Percentiles rank a stretch among this genome's conserved stretches.
phyloP scores from a whole-genome alignment of 768 basidiomycete species.

The Tulasnella sp. region DNA sequence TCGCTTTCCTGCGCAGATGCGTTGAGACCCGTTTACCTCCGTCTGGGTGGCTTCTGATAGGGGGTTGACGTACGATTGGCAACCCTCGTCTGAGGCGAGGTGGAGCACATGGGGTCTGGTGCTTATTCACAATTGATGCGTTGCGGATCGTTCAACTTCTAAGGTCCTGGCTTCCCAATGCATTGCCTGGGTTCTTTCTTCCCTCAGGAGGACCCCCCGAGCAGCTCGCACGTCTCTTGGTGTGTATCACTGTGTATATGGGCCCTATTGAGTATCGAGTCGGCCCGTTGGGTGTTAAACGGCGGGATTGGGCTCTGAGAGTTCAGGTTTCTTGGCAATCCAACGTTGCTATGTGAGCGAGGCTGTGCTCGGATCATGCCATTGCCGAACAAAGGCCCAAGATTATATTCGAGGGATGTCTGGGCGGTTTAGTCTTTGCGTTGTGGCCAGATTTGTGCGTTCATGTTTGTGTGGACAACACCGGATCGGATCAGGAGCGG shows the following conservation, averaged over 20 bases:
- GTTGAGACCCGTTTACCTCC: conserved; percentile 2
- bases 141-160: background rate
- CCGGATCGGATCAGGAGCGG: background rate
- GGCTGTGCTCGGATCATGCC: background rate
- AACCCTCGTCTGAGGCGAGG: background rate
- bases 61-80: background rate
- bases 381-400: background rate
- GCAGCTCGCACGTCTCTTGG: background rate
- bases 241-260: background rate
- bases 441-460: background rate
- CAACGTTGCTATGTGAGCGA: background rate
- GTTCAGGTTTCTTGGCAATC: background rate
- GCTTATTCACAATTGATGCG: background rate
- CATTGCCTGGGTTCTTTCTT: background rate
- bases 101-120: background rate
- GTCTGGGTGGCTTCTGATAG: conserved; percentile 8
- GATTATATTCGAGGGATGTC: background rate
- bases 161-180: background rate
- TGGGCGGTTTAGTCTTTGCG: background rate
- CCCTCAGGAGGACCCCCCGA: background rate
- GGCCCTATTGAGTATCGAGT: background rate
- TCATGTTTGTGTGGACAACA: background rate
- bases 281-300: background rate
- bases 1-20: background rate
- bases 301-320: background rate